phyloP scores from a whole-genome alignment of 2,329 filamentous ascomycete genomes.

The Xylariaceae sp. region DNA sequence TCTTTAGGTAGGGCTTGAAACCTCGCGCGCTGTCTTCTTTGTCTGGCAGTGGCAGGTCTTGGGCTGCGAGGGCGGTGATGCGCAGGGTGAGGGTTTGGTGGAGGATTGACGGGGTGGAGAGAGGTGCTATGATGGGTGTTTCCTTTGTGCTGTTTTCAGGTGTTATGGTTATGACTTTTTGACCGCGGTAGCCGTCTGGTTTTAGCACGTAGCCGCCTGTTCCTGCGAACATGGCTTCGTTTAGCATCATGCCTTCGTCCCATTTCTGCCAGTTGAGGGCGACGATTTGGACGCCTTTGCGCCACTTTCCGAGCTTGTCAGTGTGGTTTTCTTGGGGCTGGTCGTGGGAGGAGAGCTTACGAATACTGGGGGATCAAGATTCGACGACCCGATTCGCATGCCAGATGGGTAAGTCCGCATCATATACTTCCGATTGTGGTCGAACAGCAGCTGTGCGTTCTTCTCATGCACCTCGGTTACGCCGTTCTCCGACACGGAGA shows the following conservation, averaged over 20 bases:
- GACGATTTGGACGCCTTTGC: constrained; percentile 84
- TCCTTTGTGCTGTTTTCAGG: constrained; percentile 20
- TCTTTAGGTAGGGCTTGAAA: constrained; percentile 79
- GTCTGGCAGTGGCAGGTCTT: constrained; percentile 67
- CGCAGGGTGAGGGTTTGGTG: constrained; percentile 65
- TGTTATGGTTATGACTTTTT: constrained; percentile 22
- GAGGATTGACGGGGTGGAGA: constrained; percentile 34
- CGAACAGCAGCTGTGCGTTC: constrained; percentile 58
- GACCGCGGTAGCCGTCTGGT: constrained; percentile 57
- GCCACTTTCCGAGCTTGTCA: constrained; percentile 51
- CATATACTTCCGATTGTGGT: constrained; percentile 77
- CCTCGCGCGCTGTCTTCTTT: constrained; percentile 48
- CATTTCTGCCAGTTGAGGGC: constrained; percentile 92
- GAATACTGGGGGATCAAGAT: constrained; percentile 78
- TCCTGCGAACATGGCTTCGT: constrained; percentile 85
- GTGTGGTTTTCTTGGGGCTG: not conserved
- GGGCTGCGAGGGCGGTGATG: constrained; percentile 73
- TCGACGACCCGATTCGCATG: constrained; percentile 77
- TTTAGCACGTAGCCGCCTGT: constrained; percentile 86
- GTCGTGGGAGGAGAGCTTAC: constrained; percentile 5
- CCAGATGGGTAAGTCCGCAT: constrained; percentile 89
- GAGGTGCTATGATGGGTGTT: constrained; percentile 11
- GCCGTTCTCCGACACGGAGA: constrained; percentile 62
- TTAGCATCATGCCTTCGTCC: constrained; percentile 94
- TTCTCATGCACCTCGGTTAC: constrained; percentile 61